These are phyloP conservation scores for Sporothrix variecibatus DNA, from an alignment of 2,329 filamentous ascomycete species.

Conservation along the genomic window DNA sequence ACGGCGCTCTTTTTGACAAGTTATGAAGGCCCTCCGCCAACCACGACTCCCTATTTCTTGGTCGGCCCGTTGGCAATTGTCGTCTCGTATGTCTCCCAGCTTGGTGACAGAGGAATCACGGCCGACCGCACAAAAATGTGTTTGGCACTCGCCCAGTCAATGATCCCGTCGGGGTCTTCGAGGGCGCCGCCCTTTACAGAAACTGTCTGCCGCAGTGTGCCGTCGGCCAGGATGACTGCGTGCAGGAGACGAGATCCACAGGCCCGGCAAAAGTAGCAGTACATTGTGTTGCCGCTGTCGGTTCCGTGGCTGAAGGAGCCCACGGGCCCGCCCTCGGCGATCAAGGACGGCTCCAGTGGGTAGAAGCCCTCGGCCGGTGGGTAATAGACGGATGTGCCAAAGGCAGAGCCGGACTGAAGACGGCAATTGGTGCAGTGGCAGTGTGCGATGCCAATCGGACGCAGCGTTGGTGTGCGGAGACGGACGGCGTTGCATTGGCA, in stretches of 20 bases:
- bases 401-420: conserved; percentile 59
- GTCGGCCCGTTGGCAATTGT: background rate
- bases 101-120: conserved; percentile 47
- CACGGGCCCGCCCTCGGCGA: conserved; percentile 9
- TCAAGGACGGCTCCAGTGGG: conserved; percentile 19
- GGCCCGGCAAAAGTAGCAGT: conserved; percentile 36
- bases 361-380: conserved; percentile 21
- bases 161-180: conserved; percentile 35
- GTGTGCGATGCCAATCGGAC: conserved; percentile 66
- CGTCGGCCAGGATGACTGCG: conserved; percentile 43
- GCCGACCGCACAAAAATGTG: conserved; percentile 52
- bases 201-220: conserved; percentile 41
- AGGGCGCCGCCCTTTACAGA: conserved; percentile 51
- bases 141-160: conserved; percentile 43
- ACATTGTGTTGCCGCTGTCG: conserved; percentile 25
- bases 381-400: conserved; percentile 30
- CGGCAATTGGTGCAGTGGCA: conserved; percentile 70
- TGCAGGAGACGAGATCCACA: conserved; percentile 51
- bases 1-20: background rate
- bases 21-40: background rate
- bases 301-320: conserved; percentile 12
- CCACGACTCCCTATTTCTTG: background rate
- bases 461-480: conserved; percentile 62
- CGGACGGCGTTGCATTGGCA: conserved; percentile 66
- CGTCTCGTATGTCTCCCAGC: conserved; percentile 30